Evolutionary conservation across 2,329 filamentous ascomycete genomes (phyloP), one percentile per base, ranked within the genome.

Genomic region (Aspergillus sp.): DNA sequence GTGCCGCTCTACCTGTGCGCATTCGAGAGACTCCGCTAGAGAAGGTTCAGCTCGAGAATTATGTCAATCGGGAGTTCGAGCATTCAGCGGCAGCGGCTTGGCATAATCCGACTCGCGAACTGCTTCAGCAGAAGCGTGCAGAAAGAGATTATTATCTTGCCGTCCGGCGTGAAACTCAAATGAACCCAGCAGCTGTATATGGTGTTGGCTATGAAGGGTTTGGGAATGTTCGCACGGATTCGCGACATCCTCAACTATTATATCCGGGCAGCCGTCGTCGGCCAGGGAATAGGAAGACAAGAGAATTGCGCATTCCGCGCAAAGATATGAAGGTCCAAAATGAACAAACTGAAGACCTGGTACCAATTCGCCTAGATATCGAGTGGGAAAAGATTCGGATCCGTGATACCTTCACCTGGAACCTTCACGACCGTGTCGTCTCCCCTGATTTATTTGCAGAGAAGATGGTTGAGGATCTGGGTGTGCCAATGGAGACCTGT

Each of bases 351-450:
- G 93, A 98, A 66, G 89, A 96, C 63, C 74, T 98, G 46, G 88
- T 97, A 1, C 93, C 93, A 2, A 80, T 98, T 55, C 82, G 93
- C 43, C 73, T 98, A 47, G 93, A 98, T 60, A 88, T 97, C 44
- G 93, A 98, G 62, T 87, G 88, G 79, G 91, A 97, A 57, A 95
- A 95, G 73, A 82, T 97, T 59, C 93, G 93, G 70, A 77, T 98
- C 51, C 86, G 93, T 66, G 93, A 98, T 68, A 97, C 93, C 1
- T 96, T 98, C 58, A 97, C 93, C 3, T 98, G 91, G 90, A 98
- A 98, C 67, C 77, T 97, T 32, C 88, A 96, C 71, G 93, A 98
- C 66, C 85, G 90, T 49, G 79, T 93, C 10, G 81, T 94, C 3
- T 78, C 82, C 19, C 81, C 85, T 17, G 86, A 95, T 49, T 69